Percentiles rank a stretch among this genome's conserved stretches.
phyloP scores from a whole-genome alignment of 495 filamentous ascomycete genomes.

The Chaetomidium leptoderma region DNA sequence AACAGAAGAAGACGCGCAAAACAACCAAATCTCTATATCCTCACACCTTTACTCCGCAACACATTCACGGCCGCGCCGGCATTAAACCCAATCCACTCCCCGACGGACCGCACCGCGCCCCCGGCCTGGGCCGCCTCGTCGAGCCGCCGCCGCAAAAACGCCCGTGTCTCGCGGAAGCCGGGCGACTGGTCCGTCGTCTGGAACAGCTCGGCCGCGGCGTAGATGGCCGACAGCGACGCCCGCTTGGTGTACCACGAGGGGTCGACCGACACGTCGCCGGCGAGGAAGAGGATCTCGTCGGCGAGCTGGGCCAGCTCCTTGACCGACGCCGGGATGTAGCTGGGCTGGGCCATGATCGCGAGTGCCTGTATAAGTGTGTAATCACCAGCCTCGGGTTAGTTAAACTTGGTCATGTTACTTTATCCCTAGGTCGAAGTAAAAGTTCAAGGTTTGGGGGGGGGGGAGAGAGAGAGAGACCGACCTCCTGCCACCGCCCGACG shows the following conservation, averaged over 20 bases:
- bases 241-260: conserved; percentile 89
- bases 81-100: conserved; percentile 75
- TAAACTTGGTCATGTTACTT: too few relatives aligned
- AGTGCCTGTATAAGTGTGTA: conserved; percentile 57
- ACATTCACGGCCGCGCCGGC: conserved; percentile 59
- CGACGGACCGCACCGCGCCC: conserved; percentile 53
- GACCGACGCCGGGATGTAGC: conserved; percentile 70
- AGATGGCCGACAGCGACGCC: conserved; percentile 68
- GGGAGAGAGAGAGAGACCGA: conserved; percentile 25
- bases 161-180: conserved; percentile 66
- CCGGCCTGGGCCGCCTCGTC: conserved; percentile 61
- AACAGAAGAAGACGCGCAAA: too few relatives aligned
- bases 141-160: conserved; percentile 73
- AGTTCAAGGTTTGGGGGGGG: background rate
- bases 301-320: conserved; percentile 72
- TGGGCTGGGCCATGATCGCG: conserved; percentile 77
- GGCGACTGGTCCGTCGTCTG: conserved; percentile 80
- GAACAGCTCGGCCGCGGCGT: conserved; percentile 80
- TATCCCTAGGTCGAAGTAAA: too few relatives aligned
- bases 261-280: conserved; percentile 78
- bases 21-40: conserved; percentile 53
- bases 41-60: conserved; percentile 59
- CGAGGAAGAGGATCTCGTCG: conserved; percentile 82
- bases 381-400: background rate
- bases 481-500: conserved; percentile 78